Evolutionary conservation across 345 rosid genomes (phyloP).

Genomic region (Chamaenerion angustifolium): DNA sequence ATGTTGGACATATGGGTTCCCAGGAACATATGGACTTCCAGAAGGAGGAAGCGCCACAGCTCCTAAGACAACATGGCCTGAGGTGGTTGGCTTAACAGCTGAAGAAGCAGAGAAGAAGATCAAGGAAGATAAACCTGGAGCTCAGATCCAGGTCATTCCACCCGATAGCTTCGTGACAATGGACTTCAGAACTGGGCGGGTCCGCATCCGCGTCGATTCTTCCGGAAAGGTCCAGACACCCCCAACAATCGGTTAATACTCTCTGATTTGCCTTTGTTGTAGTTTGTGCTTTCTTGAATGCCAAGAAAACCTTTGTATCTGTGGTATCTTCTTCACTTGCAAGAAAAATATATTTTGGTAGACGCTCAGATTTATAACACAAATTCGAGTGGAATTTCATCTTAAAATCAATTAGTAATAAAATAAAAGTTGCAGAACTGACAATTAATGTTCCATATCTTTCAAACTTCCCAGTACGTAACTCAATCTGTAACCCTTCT

Average conservation of each 20-base stretch:
- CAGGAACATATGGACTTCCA: constrained; percentile 17
- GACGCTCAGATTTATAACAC: too few species aligned
- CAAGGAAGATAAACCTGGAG: constrained; percentile 26
- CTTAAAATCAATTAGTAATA: too few species aligned
- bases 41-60: constrained; percentile 14
- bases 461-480: too few species aligned
- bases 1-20: too few species aligned
- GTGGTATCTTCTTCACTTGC: background rate
- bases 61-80: constrained; percentile 32
- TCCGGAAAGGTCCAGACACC: constrained; percentile 19
- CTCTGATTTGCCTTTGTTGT: too few species aligned
- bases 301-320: background rate
- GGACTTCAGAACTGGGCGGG: constrained; percentile 24
- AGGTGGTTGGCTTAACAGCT: constrained; percentile 27
- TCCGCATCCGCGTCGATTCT: constrained; percentile 22
- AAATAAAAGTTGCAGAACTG: too few species aligned
- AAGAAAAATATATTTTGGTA: too few species aligned
- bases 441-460: too few species aligned
- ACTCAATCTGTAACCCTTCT: too few species aligned
- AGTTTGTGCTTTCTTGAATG: background rate
- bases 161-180: constrained; percentile 20
- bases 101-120: constrained; percentile 39
- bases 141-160: constrained; percentile 23
- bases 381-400: too few species aligned
- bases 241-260: constrained; percentile 26